Percentiles rank a stretch among this genome's conserved stretches.
Evolutionary conservation across 202 grass and related monocot species (phyloP).

Genomic region (Schoenoplectus triqueter): DNA sequence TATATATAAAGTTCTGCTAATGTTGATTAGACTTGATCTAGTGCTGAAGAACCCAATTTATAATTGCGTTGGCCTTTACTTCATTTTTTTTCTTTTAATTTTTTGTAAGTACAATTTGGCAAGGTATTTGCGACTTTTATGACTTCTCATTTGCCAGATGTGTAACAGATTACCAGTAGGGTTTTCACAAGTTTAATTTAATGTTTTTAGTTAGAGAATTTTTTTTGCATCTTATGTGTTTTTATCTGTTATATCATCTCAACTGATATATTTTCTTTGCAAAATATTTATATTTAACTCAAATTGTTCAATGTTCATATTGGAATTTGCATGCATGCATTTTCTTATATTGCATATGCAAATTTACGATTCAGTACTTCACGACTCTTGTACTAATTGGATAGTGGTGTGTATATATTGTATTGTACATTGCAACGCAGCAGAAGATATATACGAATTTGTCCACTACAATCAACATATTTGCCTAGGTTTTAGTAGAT

Average conservation of each 20-base stretch:
- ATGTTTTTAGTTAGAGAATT: background rate
- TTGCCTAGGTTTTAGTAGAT: background rate
- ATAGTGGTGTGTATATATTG: no score
- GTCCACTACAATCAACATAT: background rate
- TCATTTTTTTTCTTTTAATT: background rate
- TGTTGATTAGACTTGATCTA: slow-evolving; percentile 7
- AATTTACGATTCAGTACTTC: background rate
- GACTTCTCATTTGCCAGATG: background rate
- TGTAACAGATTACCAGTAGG: background rate
- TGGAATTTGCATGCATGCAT: background rate
- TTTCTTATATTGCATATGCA: background rate
- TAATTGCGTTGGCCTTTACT: background rate
- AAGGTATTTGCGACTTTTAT: background rate
- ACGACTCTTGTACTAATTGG: background rate
- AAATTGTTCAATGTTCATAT: background rate
- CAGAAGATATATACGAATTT: no score
- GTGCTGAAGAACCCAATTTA: background rate
- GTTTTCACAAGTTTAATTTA: background rate
- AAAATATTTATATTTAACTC: background rate
- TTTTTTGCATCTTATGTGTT: background rate
- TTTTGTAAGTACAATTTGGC: background rate
- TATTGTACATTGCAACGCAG: no score
- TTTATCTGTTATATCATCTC: no score
- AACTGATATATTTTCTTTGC: background rate
- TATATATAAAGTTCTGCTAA: slow-evolving; percentile 27